Base-by-base conservation (phyloP, 306 rosid species). In the Chamaecrista fasciculata region DNA sequence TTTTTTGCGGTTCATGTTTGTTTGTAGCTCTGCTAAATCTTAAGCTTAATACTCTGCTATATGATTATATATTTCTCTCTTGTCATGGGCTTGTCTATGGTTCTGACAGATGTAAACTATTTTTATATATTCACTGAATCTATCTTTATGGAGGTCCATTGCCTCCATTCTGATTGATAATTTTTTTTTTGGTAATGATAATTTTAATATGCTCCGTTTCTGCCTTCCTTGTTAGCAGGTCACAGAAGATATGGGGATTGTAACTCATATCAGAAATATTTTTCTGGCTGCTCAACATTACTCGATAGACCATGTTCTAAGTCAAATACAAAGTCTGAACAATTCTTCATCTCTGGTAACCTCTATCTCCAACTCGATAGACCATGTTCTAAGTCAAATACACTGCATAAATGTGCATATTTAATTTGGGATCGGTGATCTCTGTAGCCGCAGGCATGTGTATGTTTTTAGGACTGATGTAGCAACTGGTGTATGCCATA, bases 171-270 rank as follows among this genome's bases (percentile, higher is more conserved):
- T n/a, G n/a, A n/a, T n/a, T n/a, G n/a, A n/a, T n/a, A n/a, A n/a
- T n/a, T n/a, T n/a, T n/a, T n/a, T n/a, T n/a, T n/a, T n/a, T n/a
- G n/a, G n/a, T 67, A 47, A 31, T 66, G 29, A 29, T 75, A 50
- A 31, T 56, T 58, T 76, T 70, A 70, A 51, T 69, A 50, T 61
- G 37, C 37, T 69, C 42, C 55, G 10, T 21, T 70, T 71, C 14
- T 74, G 61, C 43, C 55, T 70, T 63, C 67, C 59, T 16, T 68
- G 77, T 66, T 72, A 64, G 72, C 88, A 95, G 97, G 89, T 95
- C 51, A 66, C 31, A 77, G 99, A 95, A 86, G 91, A 89, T 86
- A 78, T 76, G 71, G 79, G 70, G 68, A 58, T 85, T 72, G 83
- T 91, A 53, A 77, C 78, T 74, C 86, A 75, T 75, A 76, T 91